Conservation (phyloP, 1,139 yeast genomes). For the Saccharomyces hybrid region DNA sequence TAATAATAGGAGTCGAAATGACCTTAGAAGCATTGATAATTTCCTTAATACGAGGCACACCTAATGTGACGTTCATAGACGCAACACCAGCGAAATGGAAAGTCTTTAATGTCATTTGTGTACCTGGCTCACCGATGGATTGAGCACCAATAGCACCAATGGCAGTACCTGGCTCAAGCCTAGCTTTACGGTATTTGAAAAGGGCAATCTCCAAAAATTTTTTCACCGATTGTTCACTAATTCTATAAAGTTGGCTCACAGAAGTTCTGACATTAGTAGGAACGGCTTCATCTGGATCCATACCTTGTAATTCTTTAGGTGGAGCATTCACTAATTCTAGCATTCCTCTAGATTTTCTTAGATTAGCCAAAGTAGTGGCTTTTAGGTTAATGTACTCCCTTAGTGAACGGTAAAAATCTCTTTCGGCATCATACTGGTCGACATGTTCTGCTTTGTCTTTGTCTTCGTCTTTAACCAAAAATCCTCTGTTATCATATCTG, state of each 20-base stretch:
- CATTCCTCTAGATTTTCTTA: slow-evolving; percentile 51
- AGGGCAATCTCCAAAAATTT: slow-evolving; percentile 72
- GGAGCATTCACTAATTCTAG: slow-evolving; percentile 41
- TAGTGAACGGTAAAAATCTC: slow-evolving; percentile 71
- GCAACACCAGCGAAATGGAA: slow-evolving; percentile 99
- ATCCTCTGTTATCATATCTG: slow-evolving; percentile 70
- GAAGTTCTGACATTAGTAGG: slow-evolving; percentile 38
- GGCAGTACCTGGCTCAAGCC: slow-evolving; percentile 98
- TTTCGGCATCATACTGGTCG: slow-evolving; percentile 79
- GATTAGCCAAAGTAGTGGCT: slow-evolving; percentile 48
- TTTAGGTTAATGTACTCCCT: slow-evolving; percentile 53
- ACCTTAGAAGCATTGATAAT: slow-evolving; percentile 93
- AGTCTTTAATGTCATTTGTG: slow-evolving; percentile 97
- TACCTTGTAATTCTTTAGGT: slow-evolving; percentile 34
- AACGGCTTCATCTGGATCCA: slow-evolving; percentile 43
- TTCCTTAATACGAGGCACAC: slow-evolving; percentile 98
- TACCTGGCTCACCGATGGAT: slow-evolving; percentile 98
- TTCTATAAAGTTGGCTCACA: slow-evolving; percentile 66
- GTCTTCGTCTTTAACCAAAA: slow-evolving; percentile 40
- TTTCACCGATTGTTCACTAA: slow-evolving; percentile 53
- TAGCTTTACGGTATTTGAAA: slow-evolving; percentile 76
- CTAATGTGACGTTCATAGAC: slow-evolving; percentile 95
- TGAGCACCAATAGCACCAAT: slow-evolving; percentile 99
- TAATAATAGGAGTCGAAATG: slow-evolving; percentile 93
- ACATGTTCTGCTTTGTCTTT: slow-evolving; percentile 49